phyloP scores from a whole-genome alignment of 257 asterid species.

The Oldenlandia corymbosa region DNA sequence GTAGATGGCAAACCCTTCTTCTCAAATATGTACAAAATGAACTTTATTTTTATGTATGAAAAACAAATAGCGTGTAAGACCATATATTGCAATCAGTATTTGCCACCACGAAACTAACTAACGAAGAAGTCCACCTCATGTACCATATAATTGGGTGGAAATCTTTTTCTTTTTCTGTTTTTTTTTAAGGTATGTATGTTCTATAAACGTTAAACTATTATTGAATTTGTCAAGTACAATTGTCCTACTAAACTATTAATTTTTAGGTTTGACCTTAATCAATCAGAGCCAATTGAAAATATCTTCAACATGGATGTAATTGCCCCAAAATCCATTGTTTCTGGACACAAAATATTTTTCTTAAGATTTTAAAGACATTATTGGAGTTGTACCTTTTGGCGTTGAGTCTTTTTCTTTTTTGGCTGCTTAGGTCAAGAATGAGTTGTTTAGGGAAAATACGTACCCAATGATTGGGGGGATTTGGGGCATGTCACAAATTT shows the following conservation, averaged over 20 bases:
- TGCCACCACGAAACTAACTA: slow-evolving; percentile 11
- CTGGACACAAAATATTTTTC: slow-evolving; percentile 2
- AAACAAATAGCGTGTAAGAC: neutral
- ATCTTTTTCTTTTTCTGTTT: too few relatives aligned
- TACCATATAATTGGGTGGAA: neutral
- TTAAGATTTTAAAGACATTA: too few relatives aligned
- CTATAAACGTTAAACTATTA: neutral
- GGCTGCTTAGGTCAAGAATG: slow-evolving; percentile 15
- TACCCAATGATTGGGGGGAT: slow-evolving; percentile 10
- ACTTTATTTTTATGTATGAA: too few relatives aligned
- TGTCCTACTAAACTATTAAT: too few relatives aligned
- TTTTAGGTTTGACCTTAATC: slow-evolving; percentile 7
- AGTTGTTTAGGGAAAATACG: slow-evolving; percentile 11
- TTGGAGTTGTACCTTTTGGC: neutral
- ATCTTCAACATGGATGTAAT: neutral
- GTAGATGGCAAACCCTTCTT: too few relatives aligned
- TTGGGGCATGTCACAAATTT: slow-evolving; percentile 12
- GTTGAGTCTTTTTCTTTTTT: neutral
- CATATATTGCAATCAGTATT: neutral
- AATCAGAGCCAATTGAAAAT: neutral
- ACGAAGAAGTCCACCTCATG: neutral
- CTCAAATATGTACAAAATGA: too few relatives aligned
- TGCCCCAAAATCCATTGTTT: slow-evolving; percentile 3
- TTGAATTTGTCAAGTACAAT: neutral
- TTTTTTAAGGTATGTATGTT: neutral